Evolutionary conservation across 176 grass and related monocot genomes (phyloP).

Genomic region (Oryza nivara): DNA sequence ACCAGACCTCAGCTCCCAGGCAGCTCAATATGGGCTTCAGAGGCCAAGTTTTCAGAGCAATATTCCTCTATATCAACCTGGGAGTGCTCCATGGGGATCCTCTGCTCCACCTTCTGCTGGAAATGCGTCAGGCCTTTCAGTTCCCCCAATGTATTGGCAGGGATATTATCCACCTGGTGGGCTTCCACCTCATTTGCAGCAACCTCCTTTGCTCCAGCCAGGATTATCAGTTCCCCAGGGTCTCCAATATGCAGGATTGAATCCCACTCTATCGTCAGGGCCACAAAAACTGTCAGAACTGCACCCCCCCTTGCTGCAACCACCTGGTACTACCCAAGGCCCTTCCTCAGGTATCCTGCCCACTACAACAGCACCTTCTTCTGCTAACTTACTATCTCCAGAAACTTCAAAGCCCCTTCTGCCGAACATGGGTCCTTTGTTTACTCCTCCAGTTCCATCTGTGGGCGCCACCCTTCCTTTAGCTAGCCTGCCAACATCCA

Average conservation of each 20-base stretch:
- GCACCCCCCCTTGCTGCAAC: conserved; percentile 52
- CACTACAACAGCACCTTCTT: conserved; percentile 45
- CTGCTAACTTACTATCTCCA: conserved; percentile 45
- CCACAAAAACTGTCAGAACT: conserved; percentile 58
- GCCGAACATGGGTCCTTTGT: conserved; percentile 47
- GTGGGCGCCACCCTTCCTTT: conserved; percentile 50
- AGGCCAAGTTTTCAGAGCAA: conserved; percentile 63
- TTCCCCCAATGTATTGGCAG: conserved; percentile 76
- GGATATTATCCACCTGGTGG: conserved; percentile 66
- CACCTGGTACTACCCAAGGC: conserved; percentile 47
- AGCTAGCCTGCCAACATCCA: conserved; percentile 50
- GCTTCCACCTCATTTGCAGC: conserved; percentile 75
- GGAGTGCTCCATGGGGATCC: conserved; percentile 59
- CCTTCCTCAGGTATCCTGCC: conserved; percentile 43
- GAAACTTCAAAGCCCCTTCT: conserved; percentile 57
- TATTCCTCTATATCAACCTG: conserved; percentile 70
- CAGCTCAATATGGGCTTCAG: conserved; percentile 66
- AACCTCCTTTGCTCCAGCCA: conserved; percentile 58
- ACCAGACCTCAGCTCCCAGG: conserved; percentile 67
- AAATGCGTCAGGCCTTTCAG: conserved; percentile 54
- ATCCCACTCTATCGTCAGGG: conserved; percentile 59
- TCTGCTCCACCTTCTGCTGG: conserved; percentile 47
- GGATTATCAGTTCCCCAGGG: conserved; percentile 64
- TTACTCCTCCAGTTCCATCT: conserved; percentile 49
- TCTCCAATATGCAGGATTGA: conserved; percentile 64